These are phyloP conservation scores for Jacaranda copaia DNA, from an alignment of 257 asterid genomes.

Conservation along the genomic window DNA sequence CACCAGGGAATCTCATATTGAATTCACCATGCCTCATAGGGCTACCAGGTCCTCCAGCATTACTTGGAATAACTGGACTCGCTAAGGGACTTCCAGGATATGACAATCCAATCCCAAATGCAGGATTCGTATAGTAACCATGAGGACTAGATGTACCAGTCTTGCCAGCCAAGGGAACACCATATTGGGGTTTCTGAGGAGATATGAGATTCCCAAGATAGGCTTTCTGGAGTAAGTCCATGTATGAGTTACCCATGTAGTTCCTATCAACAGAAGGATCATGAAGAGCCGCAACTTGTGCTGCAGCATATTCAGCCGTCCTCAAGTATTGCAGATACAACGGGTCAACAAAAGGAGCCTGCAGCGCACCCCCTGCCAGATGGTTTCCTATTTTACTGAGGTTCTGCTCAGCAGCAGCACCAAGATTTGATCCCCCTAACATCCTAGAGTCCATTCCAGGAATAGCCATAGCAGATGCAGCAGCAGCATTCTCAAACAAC, in stretches of 20 bases:
- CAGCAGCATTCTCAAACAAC: constrained; percentile 94
- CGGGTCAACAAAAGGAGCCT: constrained; percentile 72
- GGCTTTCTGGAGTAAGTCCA: constrained; percentile 89
- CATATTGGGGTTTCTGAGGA: constrained; percentile 78
- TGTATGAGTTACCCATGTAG: constrained; percentile 69
- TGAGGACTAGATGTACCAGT: constrained; percentile 66
- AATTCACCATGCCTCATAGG: constrained; percentile 86
- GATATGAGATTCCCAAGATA: constrained; percentile 71
- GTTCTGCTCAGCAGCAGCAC: constrained; percentile 67
- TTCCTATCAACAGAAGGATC: constrained; percentile 75
- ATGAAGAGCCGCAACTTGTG: constrained; percentile 70
- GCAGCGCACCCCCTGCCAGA: constrained; percentile 62
- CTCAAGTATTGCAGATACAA: constrained; percentile 80
- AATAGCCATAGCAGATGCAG: constrained; percentile 77
- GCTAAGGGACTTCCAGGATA: constrained; percentile 91
- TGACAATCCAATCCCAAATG: constrained; percentile 70
- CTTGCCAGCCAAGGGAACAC: constrained; percentile 61
- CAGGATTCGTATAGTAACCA: constrained; percentile 76
- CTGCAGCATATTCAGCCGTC: constrained; percentile 77
- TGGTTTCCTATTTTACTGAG: constrained; percentile 70
- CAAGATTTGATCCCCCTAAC: constrained; percentile 67
- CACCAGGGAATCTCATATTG: constrained; percentile 66
- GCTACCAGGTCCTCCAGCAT: constrained; percentile 80
- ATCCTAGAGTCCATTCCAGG: constrained; percentile 85
- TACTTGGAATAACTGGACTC: constrained; percentile 62